Evolutionary conservation across 768 basidiomycete genomes (phyloP).

Genomic region (Obba rivulosa): DNA sequence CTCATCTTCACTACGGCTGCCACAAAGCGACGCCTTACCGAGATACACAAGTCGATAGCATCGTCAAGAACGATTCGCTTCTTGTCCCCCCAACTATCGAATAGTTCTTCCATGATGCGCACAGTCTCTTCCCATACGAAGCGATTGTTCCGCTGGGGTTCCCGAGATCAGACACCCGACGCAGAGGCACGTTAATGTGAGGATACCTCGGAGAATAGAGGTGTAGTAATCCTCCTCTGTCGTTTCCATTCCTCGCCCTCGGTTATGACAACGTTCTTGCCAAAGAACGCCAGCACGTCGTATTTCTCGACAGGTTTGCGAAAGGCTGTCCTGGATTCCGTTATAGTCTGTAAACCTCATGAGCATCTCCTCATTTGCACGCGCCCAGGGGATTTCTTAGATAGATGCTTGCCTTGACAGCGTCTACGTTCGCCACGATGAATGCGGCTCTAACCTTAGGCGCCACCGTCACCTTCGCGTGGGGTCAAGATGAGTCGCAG

Average conservation of each 20-base stretch:
- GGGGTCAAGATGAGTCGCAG: too few species aligned
- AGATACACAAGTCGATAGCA: conserved; percentile 43
- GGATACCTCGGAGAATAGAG: conserved; percentile 54
- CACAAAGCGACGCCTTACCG: conserved; percentile 28
- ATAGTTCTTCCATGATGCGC: conserved; percentile 23
- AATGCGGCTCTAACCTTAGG: too few species aligned
- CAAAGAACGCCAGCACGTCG: conserved; percentile 41
- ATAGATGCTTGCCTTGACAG: too few species aligned
- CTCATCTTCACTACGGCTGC: not conserved
- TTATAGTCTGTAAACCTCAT: conserved; percentile 16
- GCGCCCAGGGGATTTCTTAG: too few species aligned
- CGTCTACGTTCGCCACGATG: too few species aligned
- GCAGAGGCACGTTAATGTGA: not conserved
- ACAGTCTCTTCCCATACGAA: conserved; percentile 33
- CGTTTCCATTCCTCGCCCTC: conserved; percentile 64
- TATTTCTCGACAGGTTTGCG: conserved; percentile 52
- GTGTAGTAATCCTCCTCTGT: conserved; percentile 54
- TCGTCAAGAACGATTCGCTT: conserved; percentile 38
- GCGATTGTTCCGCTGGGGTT: conserved; percentile 25
- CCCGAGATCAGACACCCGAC: too few species aligned
- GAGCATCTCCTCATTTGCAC: too few species aligned
- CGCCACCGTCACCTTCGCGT: too few species aligned
- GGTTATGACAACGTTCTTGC: conserved; percentile 54
- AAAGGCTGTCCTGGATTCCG: conserved; percentile 42
- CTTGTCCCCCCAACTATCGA: conserved; percentile 41